Evolutionary conservation across 331 rosid genomes (phyloP).

Genomic region (Pyracantha coccinea): DNA sequence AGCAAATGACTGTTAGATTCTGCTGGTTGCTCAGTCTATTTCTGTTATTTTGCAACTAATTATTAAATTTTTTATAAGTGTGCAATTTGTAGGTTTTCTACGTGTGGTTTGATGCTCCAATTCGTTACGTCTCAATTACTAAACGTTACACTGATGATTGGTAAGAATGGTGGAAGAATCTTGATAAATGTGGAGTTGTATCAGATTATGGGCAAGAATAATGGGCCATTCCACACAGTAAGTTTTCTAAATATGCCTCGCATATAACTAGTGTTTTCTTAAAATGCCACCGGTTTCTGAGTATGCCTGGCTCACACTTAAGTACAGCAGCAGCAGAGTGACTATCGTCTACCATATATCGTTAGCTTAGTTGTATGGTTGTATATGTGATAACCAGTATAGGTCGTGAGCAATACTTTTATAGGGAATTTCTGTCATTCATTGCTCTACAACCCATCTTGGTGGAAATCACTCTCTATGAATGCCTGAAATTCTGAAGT

Average conservation of each 20-base stretch:
- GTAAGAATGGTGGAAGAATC: constrained; percentile 99
- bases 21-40: too few species aligned
- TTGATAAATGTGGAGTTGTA: constrained; percentile 74
- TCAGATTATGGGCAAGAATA: constrained; percentile 98
- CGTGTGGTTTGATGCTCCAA: constrained; percentile 97
- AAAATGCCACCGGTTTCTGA: too few species aligned
- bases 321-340: not conserved
- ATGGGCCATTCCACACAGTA: constrained; percentile 94
- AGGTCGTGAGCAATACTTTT: too few species aligned
- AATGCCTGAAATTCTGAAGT: not conserved
- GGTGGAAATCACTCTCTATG: not conserved
- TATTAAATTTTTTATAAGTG: not conserved
- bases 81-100: constrained; percentile 64
- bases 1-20: too few species aligned
- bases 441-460: not conserved
- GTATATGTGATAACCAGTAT: too few species aligned
- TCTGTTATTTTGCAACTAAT: too few species aligned
- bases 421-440: not conserved
- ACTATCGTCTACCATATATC: not conserved
- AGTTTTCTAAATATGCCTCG: constrained; percentile 13
- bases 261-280: not conserved
- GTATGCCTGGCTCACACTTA: too few species aligned
- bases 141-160: constrained; percentile 79
- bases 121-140: constrained; percentile 87
- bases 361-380: not conserved